These are phyloP conservation scores for Santalum album DNA, from an alignment of 164 flowering plant genomes.

Conservation along the genomic window DNA sequence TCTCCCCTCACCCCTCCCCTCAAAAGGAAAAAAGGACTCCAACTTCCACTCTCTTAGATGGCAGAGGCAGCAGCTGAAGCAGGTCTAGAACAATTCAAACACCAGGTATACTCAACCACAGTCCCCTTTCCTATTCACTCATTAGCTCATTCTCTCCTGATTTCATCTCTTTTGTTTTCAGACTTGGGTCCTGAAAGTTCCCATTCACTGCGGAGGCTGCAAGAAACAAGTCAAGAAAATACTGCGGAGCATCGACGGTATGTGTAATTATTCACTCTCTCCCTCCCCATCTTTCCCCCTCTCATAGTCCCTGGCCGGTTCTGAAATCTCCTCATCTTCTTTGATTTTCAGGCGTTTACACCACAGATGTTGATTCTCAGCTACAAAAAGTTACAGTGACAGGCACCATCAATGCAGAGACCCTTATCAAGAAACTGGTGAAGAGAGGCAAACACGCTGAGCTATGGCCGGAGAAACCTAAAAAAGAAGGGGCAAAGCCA, in stretches of 20 bases:
- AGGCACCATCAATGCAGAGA: conserved; percentile 41
- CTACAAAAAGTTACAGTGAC: conserved; percentile 49
- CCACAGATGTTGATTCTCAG: conserved; percentile 38
- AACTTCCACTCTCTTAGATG: neutral
- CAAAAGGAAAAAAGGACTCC: too few relatives aligned
- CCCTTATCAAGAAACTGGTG: conserved; percentile 39
- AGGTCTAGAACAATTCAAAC: neutral
- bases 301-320: neutral
- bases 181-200: conserved; percentile 78
- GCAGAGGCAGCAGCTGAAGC: neutral
- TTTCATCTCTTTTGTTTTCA: conserved; percentile 12
- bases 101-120: neutral
- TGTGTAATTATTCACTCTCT: neutral
- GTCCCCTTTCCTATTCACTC: neutral
- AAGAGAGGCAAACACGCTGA: conserved; percentile 49
- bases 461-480: conserved; percentile 32
- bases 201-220: conserved; percentile 80
- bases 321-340: neutral
- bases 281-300: neutral
- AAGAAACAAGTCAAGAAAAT: conserved; percentile 72
- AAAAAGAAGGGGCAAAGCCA: conserved; percentile 13
- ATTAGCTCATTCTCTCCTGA: neutral
- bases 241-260: conserved; percentile 63
- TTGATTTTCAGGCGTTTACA: conserved; percentile 40
- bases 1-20: neutral